A percentile compares a stretch with the other conserved stretches of the same genome.
Conservation (phyloP, 2,329 filamentous ascomycete species). For the Colletotrichum siamense region DNA sequence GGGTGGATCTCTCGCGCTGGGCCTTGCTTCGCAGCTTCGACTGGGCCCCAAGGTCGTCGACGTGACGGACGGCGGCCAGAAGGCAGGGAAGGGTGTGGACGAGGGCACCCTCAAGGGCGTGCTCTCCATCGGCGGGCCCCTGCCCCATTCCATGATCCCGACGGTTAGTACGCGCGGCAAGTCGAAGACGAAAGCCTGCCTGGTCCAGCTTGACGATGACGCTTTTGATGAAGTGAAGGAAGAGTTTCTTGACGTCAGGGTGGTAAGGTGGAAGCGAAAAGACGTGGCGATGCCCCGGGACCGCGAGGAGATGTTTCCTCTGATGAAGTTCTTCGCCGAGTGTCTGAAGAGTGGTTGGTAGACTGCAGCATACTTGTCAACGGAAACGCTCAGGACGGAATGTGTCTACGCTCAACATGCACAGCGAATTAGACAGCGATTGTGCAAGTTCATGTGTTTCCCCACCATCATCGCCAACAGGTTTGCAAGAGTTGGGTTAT, state of each 20-base stretch:
- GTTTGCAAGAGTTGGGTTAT: not conserved
- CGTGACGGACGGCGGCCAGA: slow-evolving; percentile 24
- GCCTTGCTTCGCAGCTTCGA: slow-evolving; percentile 53
- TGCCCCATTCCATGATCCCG: slow-evolving; percentile 59
- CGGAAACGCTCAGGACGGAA: not conserved
- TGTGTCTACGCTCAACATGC: not conserved
- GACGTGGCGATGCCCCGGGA: slow-evolving; percentile 85
- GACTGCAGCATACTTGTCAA: not conserved
- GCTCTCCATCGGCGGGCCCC: slow-evolving; percentile 65
- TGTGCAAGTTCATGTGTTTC: not conserved
- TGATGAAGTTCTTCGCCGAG: slow-evolving; percentile 84
- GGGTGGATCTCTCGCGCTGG: slow-evolving; percentile 67
- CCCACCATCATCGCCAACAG: not conserved
- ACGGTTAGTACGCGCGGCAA: slow-evolving; percentile 54
- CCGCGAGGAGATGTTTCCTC: slow-evolving; percentile 84
- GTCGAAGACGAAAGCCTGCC: slow-evolving; percentile 66
- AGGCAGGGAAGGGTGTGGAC: not conserved
- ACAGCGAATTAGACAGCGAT: not conserved
- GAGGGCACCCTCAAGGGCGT: slow-evolving; percentile 55
- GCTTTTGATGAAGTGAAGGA: slow-evolving; percentile 68
- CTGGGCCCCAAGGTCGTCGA: slow-evolving; percentile 39
- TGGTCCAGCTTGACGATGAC: slow-evolving; percentile 66
- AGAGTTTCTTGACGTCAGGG: slow-evolving; percentile 70
- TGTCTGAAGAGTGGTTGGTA: slow-evolving; percentile 51
- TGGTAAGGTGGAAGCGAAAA: slow-evolving; percentile 71